Conservation (phyloP, 1,139 yeast genomes). For the Blastobotrys buckinghamii region DNA sequence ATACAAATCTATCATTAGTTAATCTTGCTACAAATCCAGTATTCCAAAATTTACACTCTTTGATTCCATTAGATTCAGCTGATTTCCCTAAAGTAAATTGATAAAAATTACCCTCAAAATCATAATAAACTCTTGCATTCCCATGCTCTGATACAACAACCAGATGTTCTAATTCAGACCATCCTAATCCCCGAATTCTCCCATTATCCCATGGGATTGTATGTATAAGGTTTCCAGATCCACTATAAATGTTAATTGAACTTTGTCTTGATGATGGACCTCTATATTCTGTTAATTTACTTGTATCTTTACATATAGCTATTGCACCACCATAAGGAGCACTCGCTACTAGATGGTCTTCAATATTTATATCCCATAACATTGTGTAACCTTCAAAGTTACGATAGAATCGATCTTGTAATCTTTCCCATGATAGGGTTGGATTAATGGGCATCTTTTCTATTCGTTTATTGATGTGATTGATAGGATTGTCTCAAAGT, state of each 20-base stretch:
- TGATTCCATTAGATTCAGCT: slow-evolving; percentile 37
- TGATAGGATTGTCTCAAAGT: too few species aligned
- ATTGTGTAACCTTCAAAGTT: slow-evolving; percentile 33
- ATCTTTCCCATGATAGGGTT: slow-evolving; percentile 32
- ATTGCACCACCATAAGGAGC: slow-evolving; percentile 44
- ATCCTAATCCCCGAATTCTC: slow-evolving; percentile 52
- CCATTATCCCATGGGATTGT: slow-evolving; percentile 47
- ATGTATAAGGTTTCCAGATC: slow-evolving; percentile 47
- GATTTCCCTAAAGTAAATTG: slow-evolving; percentile 42
- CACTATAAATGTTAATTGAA: slow-evolving; percentile 44
- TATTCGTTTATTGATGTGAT: background rate
- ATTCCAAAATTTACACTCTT: slow-evolving; percentile 34
- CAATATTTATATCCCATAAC: slow-evolving; percentile 32
- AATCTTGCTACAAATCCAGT: slow-evolving; percentile 38
- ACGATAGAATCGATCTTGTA: slow-evolving; percentile 32
- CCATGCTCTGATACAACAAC: slow-evolving; percentile 60
- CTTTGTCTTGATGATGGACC: slow-evolving; percentile 25
- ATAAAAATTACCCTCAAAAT: slow-evolving; percentile 60
- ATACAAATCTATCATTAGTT: slow-evolving; percentile 32
- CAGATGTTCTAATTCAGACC: slow-evolving; percentile 52
- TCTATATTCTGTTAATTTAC: slow-evolving; percentile 22
- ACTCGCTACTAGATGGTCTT: slow-evolving; percentile 34
- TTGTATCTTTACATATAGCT: slow-evolving; percentile 33
- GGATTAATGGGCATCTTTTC: slow-evolving; percentile 22
- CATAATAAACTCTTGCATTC: slow-evolving; percentile 56